Evolutionary conservation across 2,329 filamentous ascomycete species (phyloP), one percentile per base, ranked within the genome.

Genomic region (Fonsecaea erecta): DNA sequence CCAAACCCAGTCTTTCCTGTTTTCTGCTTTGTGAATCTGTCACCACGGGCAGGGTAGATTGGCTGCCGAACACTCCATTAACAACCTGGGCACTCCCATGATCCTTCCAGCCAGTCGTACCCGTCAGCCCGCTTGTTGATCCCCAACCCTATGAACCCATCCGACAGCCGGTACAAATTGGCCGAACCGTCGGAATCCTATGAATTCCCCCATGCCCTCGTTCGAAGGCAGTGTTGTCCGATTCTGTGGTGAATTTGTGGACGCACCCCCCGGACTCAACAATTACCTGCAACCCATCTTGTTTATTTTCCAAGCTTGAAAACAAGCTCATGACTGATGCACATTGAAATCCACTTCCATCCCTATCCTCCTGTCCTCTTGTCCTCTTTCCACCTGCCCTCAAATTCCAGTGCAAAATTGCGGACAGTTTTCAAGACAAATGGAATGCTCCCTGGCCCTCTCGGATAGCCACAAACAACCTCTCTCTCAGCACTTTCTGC

Each of bases 381-480:
- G 21, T 24, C 12, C 43, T 48, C 43, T 48, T 48, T 12, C 9
- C 9, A 4, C 3, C n/a, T 11, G 12, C 18, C 56, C 56, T 6
- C 4, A 32, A n/a, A n/a, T 40, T 14, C 43, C 43, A 24, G 18
- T 48, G 43, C 7, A 34, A n/a, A 24, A 18, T 9, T 37, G 48
- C 24, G 16, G 9, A 26, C 46, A 26, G 26, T 9, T 2, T 51
- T 76, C 84, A 97, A 66, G 93, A 97, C 71, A 99, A 84, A 79
- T 98, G 95, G 85, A 99, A 99, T 66, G 96, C 95, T 32, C 95
- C 95, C 77, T 99, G 95, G 26, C 95, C 95, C 81, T 99, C 96
- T 77, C 88, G 91, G 76, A 97, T 96, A 28, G 95, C 96, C 70
- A 89, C 90, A 70, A 86, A 88, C 60, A 99, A 83, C 77, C 92